These are phyloP conservation scores for Anthoceros angustus DNA, from an alignment of 225 moss, liverwort and hornwort genomes.

Conservation along the genomic window DNA sequence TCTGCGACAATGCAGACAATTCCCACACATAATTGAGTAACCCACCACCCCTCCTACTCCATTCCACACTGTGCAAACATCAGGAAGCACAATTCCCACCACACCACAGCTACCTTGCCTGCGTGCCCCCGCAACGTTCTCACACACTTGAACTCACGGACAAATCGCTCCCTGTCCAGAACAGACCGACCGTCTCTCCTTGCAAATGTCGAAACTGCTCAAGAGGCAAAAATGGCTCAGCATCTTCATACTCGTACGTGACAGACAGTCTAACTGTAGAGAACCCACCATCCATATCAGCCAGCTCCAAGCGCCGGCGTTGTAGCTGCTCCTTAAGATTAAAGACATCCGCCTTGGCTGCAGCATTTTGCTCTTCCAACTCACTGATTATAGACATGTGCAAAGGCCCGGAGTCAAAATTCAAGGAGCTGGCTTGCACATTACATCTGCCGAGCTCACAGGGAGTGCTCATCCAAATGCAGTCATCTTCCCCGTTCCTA, in stretches of 20 bases:
- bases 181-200: constrained; percentile 34
- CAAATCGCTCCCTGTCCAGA: constrained; percentile 21
- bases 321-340: constrained; percentile 44
- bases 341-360: constrained; percentile 54
- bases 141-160: constrained; percentile 56
- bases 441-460: too few species aligned
- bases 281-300: constrained; percentile 54
- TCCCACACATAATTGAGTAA: background rate
- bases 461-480: too few species aligned
- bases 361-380: constrained; percentile 49
- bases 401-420: too few species aligned
- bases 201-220: constrained; percentile 74
- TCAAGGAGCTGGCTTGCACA: too few species aligned
- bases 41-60: too few species aligned
- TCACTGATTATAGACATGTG: constrained; percentile 73
- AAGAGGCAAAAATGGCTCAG: constrained; percentile 14
- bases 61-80: too few species aligned
- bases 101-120: constrained; percentile 98
- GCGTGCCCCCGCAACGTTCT: constrained; percentile 94
- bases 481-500: too few species aligned
- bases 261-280: background rate
- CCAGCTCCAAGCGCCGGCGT: constrained; percentile 22
- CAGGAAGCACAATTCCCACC: too few species aligned
- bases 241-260: too few species aligned
- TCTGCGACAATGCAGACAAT: constrained; percentile 47